These are phyloP conservation scores for Lipomyces chichibuensis DNA, from an alignment of 805 yeast species.

Conservation along the genomic window DNA sequence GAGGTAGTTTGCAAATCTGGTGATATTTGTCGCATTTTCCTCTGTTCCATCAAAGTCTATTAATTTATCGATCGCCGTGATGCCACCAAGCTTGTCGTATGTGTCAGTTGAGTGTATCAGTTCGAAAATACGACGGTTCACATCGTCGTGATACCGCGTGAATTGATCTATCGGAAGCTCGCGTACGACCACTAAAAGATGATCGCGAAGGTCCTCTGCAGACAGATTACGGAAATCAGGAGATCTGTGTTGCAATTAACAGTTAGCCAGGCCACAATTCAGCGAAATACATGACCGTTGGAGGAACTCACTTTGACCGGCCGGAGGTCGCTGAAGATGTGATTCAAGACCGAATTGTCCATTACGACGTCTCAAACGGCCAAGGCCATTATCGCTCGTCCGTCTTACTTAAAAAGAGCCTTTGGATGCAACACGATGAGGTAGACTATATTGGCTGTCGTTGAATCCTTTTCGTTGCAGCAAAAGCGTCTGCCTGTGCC, in stretches of 20 bases:
- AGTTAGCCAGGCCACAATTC: background rate
- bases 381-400: conserved; percentile 1
- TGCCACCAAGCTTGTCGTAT: conserved; percentile 81
- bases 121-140: conserved; percentile 85
- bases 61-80: conserved; percentile 84
- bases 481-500: background rate
- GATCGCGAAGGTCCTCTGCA: conserved; percentile 70
- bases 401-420: background rate
- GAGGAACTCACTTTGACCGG: conserved; percentile 42
- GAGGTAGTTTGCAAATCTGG: conserved; percentile 87
- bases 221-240: conserved; percentile 48
- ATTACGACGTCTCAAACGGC: conserved; percentile 35
- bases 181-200: conserved; percentile 71
- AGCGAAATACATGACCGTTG: background rate
- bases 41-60: conserved; percentile 82
- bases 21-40: conserved; percentile 84
- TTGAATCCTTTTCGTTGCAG: background rate
- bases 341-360: conserved; percentile 56
- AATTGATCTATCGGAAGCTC: conserved; percentile 83
- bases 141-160: conserved; percentile 77
- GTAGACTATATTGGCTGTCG: background rate
- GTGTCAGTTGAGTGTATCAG: conserved; percentile 74
- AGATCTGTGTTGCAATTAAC: conserved; percentile 8
- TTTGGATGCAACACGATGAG: background rate
- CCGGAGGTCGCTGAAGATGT: conserved; percentile 57